Evolutionary conservation across 2,329 filamentous ascomycete species (phyloP).

Genomic region (Botrytis galanthina): DNA sequence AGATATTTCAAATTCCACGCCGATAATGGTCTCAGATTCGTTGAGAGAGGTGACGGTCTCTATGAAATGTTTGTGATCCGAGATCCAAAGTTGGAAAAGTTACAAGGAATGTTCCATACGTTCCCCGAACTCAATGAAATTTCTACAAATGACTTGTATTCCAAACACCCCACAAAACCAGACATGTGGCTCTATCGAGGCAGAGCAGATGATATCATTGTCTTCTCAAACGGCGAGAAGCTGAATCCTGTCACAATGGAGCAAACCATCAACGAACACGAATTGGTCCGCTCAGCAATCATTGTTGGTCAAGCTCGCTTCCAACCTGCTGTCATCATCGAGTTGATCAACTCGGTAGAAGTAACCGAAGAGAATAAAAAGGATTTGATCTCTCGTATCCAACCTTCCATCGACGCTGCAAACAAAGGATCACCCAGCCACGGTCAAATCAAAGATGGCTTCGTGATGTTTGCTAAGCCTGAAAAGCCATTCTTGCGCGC

Average conservation of each 20-base stretch:
- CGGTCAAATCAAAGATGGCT: conserved; percentile 6
- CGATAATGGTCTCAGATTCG: conserved; percentile 4
- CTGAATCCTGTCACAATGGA: conserved; percentile 29
- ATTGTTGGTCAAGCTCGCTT: conserved; percentile 29
- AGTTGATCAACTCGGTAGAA: not conserved
- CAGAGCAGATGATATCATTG: conserved; percentile 44
- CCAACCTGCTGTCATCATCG: conserved; percentile 24
- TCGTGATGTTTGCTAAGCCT: conserved; percentile 16
- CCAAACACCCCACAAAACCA: conserved; percentile 7
- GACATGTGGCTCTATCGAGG: conserved; percentile 7
- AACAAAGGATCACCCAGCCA: conserved; percentile 19
- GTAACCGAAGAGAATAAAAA: not conserved
- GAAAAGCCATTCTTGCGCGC: conserved; percentile 22
- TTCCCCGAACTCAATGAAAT: conserved; percentile 19
- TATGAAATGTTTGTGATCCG: conserved; percentile 12
- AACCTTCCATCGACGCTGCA: conserved; percentile 17
- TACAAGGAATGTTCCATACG: conserved; percentile 18
- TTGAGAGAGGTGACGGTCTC: not conserved
- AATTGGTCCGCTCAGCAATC: conserved; percentile 13
- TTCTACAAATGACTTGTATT: conserved; percentile 8
- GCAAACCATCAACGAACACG: conserved; percentile 1
- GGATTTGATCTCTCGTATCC: conserved; percentile 30
- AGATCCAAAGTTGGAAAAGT: conserved; percentile 3
- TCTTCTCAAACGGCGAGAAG: conserved; percentile 46
- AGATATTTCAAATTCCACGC: conserved; percentile 16